Conservation (phyloP, 768 basidiomycete genomes). For the Candolleomyces eurysporus region DNA sequence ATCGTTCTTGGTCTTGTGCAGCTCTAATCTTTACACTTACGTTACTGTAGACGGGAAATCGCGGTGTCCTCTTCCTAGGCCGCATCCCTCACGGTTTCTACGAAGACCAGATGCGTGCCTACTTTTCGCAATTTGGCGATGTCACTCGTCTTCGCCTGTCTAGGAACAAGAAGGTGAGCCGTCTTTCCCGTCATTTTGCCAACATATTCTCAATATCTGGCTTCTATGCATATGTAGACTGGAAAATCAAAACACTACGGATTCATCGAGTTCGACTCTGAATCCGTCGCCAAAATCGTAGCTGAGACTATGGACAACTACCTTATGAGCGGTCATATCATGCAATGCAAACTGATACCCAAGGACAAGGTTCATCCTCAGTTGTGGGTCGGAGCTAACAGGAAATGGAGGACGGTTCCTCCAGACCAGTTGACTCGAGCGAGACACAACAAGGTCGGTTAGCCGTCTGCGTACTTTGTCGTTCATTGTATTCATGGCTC, state of each 20-base stretch:
- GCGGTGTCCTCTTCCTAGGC: slow-evolving; percentile 85
- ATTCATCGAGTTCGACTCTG: slow-evolving; percentile 92
- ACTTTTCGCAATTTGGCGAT: slow-evolving; percentile 93
- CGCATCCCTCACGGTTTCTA: slow-evolving; percentile 97
- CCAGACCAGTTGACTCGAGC: slow-evolving; percentile 64
- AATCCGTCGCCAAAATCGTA: slow-evolving; percentile 89
- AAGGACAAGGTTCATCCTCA: slow-evolving; percentile 89
- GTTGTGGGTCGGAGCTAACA: slow-evolving; percentile 96
- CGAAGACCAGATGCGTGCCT: slow-evolving; percentile 89
- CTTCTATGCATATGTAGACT: slow-evolving; percentile 49
- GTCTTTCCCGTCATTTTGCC: neutral
- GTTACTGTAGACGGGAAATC: slow-evolving; percentile 46
- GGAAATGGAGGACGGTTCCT: slow-evolving; percentile 83
- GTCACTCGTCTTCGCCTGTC: slow-evolving; percentile 87
- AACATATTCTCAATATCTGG: neutral
- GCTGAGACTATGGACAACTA: slow-evolving; percentile 99
- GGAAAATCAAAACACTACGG: slow-evolving; percentile 96
- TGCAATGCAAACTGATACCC: slow-evolving; percentile 88
- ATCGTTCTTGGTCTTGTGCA: neutral
- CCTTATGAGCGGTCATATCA: slow-evolving; percentile 89
- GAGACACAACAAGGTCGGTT: slow-evolving; percentile 77
- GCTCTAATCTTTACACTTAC: slow-evolving; percentile 6
- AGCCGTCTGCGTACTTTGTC: neutral
- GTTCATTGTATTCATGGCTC: neutral
- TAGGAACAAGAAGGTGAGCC: slow-evolving; percentile 82